Conservation (phyloP, 257 asterid species). For the Asclepias syriaca region DNA sequence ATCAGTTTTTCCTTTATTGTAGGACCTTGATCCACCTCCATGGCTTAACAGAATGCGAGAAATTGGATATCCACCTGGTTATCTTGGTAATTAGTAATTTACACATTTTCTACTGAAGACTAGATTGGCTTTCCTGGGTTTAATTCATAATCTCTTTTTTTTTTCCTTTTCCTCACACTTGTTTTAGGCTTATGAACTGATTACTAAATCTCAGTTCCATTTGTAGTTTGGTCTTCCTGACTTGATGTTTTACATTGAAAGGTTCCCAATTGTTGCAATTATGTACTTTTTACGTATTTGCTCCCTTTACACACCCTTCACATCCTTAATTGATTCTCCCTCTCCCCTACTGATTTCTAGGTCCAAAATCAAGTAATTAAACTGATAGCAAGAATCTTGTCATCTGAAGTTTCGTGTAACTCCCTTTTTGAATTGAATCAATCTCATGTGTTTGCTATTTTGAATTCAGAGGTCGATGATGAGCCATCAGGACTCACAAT, state of each 20-base stretch:
- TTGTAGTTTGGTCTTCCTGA: background rate
- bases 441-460: constrained; percentile 3
- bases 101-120: background rate
- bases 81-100: constrained; percentile 53
- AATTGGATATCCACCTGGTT: constrained; percentile 96
- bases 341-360: no score
- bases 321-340: background rate
- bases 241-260: background rate
- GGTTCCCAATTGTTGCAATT: background rate
- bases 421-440: background rate
- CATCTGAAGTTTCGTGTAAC: background rate
- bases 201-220: background rate
- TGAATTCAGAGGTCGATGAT: constrained; percentile 54
- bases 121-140: background rate
- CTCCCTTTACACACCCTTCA: background rate
- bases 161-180: background rate
- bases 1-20: constrained; percentile 7
- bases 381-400: background rate
- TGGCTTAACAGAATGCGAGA: constrained; percentile 98
- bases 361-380: background rate
- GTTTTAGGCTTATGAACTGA: no score
- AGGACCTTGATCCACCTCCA: constrained; percentile 99
- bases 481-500: constrained; percentile 94
- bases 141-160: background rate
- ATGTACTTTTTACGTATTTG: background rate